Percentiles rank a stretch among this genome's conserved stretches.
Evolutionary conservation across 129 eudicot species (phyloP).

Genomic region (Rutidosis leptorrhynchoides): DNA sequence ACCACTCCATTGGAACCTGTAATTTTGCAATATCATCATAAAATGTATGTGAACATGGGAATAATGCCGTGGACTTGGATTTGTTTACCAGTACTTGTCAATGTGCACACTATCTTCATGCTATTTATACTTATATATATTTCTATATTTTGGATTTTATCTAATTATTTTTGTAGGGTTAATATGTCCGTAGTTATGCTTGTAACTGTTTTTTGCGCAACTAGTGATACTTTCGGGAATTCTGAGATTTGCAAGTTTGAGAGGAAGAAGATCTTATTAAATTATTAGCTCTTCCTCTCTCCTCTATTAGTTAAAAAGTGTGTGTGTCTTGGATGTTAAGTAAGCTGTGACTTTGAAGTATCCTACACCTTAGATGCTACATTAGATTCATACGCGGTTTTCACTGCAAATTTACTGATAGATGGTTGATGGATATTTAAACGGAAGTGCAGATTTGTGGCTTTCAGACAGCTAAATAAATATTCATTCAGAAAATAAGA

Average conservation of each 20-base stretch:
- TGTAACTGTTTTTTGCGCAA: background rate
- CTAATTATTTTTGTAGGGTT: background rate
- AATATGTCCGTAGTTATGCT: background rate
- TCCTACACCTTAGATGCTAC: no score
- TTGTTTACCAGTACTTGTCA: background rate
- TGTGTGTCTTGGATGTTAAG: background rate
- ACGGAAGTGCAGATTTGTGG: background rate
- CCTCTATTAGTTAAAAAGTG: background rate
- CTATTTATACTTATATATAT: background rate
- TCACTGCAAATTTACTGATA: background rate
- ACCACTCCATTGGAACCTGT: constrained; percentile 2
- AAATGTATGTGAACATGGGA: background rate
- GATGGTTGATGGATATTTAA: background rate
- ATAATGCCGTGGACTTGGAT: background rate
- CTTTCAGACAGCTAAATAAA: background rate
- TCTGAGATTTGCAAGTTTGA: background rate
- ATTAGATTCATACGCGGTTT: background rate
- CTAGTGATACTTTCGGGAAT: background rate
- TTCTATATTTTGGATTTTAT: no score
- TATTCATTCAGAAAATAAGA: constrained; percentile 1
- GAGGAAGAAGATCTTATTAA: background rate
- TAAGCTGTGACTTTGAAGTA: background rate
- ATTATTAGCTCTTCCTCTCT: no score
- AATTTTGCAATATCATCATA: background rate
- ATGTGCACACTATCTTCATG: background rate